Conservation (phyloP, 169 alveolate genomes). For the Cryptosporidium sp. region DNA sequence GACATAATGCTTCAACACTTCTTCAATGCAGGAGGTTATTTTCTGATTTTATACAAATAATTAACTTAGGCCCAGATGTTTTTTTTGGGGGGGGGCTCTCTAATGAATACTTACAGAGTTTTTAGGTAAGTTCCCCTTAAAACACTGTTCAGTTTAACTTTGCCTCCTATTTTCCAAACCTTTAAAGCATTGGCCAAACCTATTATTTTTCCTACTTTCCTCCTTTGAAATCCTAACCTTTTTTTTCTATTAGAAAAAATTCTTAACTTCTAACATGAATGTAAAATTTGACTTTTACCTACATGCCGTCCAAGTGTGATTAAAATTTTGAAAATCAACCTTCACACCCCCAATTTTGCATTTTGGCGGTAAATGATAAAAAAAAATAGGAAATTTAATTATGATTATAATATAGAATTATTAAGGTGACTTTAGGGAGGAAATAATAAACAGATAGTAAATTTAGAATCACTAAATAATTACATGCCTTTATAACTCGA, state of each 20-base stretch:
- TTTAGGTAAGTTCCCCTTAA: slow-evolving; percentile 29
- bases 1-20: neutral
- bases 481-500: neutral
- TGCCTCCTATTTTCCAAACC: neutral
- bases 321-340: neutral
- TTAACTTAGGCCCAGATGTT: neutral
- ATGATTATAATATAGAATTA: neutral
- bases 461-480: neutral
- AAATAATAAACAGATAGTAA: neutral
- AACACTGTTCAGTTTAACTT: slow-evolving; percentile 5
- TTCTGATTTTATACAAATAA: neutral
- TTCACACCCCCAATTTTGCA: slow-evolving; percentile 9
- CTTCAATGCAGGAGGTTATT: neutral
- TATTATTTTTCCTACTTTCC: slow-evolving; percentile 14
- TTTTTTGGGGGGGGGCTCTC: neutral
- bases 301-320: slow-evolving; percentile 38
- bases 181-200: slow-evolving; percentile 34
- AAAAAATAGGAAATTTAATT: neutral
- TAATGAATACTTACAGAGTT: neutral
- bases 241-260: slow-evolving; percentile 15
- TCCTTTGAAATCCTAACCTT: slow-evolving; percentile 14
- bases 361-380: slow-evolving; percentile 1
- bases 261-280: neutral
- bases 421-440: neutral
- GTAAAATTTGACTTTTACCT: neutral